Evolutionary conservation across 176 grass and related monocot genomes (phyloP), one percentile per base, ranked within the genome.

Genomic region (Eleusine coracana): DNA sequence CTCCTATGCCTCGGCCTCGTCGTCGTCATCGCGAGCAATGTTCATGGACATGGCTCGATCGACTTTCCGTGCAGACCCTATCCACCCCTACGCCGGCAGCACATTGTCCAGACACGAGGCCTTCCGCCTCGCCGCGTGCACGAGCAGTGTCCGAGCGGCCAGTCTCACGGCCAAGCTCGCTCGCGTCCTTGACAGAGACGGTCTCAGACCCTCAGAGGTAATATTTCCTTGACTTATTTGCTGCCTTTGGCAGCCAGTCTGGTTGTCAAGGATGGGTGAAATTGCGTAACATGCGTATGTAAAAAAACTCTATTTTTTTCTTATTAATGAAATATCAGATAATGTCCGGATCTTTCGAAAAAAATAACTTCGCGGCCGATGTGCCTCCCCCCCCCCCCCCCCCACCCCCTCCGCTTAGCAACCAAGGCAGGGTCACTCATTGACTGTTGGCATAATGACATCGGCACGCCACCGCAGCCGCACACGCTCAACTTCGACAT

Each of bases 381-480:
- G 77, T 83, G 69, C 79, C 60, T 25, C 25, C 25, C 25, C 25
- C 25, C 25, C 25, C 25, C 25, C 25, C 25, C 25, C 0, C 25
- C 25, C 25, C 25, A 25, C 25, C 25, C 25, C 25, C 60, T 11
- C 60, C 60, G 23, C 60, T 63, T 3, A 29, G 60, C 25, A 23
- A 63, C 25, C 60, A 41, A 4, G 31, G 31, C 31, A 34, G 31
- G 71, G 62, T 5, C 82, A 87, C 29, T 39, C 36, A 6, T 27
- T 92, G n/a, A 83, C 74, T 17, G 70, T 92, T 38, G 75, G 87
- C 45, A 34, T 34, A 2, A 34, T 34, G 31, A 2, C 31, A 74
- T 93, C 40, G 82, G 88, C 76, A 93, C 82, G 60, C 88, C 91
- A 42, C 77, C 85, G n/a, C 84, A 77, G 73, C 78, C 62, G 15